A percentile compares a stretch with the other conserved stretches of the same genome.
These are phyloP conservation scores for Aspergillus spinulosporus DNA, from an alignment of 2,329 filamentous ascomycete genomes.

Conservation along the genomic window DNA sequence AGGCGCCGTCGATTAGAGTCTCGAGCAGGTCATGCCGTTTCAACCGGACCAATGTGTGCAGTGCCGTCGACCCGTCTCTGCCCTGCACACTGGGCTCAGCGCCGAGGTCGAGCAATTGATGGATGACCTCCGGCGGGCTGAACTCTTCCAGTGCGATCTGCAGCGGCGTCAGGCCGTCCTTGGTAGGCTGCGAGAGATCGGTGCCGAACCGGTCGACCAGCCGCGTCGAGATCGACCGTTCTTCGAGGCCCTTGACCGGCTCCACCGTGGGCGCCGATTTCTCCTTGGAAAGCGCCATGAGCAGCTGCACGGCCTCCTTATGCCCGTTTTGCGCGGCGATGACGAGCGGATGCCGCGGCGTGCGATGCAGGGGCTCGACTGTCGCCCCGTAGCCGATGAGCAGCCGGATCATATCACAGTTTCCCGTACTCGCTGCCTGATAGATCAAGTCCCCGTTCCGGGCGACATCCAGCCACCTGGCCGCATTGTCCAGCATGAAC, in stretches of 20 bases:
- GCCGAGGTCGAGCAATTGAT: neutral
- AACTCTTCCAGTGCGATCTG: slow-evolving; percentile 6
- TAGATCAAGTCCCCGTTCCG: neutral
- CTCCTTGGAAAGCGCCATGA: neutral
- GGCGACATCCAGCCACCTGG: neutral
- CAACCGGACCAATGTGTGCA: neutral
- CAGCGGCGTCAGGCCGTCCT: neutral
- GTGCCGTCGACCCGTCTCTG: neutral
- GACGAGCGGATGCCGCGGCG: neutral
- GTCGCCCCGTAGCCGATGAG: neutral
- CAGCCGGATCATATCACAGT: slow-evolving; percentile 6
- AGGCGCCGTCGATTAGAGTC: slow-evolving; percentile 1
- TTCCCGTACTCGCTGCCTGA: neutral
- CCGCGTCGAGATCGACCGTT: neutral
- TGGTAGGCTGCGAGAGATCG: neutral
- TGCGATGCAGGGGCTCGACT: neutral
- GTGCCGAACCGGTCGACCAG: neutral
- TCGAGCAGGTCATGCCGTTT: slow-evolving; percentile 3
- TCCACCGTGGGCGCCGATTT: neutral
- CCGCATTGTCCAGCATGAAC: neutral
- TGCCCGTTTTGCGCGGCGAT: slow-evolving; percentile 4
- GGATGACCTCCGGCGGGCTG: slow-evolving; percentile 6
- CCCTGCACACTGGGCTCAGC: neutral
- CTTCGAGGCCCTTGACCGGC: neutral
- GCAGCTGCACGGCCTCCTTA: neutral